These are phyloP conservation scores for Brassica rapa DNA, from an alignment of 345 rosid genomes.

Conservation along the genomic window DNA sequence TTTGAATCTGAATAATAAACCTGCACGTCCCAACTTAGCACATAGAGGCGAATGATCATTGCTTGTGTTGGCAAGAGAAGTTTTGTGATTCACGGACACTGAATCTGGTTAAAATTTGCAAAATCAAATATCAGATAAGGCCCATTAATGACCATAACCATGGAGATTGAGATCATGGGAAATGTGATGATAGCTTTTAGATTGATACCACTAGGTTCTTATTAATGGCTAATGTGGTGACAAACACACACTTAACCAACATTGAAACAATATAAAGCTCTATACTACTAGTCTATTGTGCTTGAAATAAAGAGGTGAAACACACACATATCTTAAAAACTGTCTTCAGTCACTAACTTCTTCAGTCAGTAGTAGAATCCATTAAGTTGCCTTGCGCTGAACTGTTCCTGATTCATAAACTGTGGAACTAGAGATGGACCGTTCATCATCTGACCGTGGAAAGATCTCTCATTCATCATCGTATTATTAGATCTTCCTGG, in stretches of 20 bases:
- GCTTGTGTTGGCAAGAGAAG: neutral
- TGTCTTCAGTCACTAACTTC: neutral
- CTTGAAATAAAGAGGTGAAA: neutral
- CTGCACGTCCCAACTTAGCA: neutral
- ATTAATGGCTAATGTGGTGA: neutral
- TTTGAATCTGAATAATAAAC: neutral
- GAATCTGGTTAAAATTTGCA: neutral
- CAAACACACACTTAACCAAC: constrained; percentile 4
- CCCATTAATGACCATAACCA: neutral
- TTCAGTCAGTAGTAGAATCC: constrained; percentile 25
- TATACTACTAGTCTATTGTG: neutral
- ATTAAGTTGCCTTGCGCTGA: constrained; percentile 17
- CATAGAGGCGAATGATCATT: neutral
- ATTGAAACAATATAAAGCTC: neutral
- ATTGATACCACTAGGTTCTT: constrained; percentile 6
- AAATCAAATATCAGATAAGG: neutral
- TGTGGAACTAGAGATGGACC: constrained; percentile 26
- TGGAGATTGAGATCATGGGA: neutral
- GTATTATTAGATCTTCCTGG: constrained; percentile 27
- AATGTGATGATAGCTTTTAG: neutral
- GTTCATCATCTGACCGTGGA: constrained; percentile 13
- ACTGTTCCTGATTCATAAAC: constrained; percentile 26
- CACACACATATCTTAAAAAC: neutral
- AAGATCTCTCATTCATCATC: constrained; percentile 28
- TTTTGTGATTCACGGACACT: neutral